Evolutionary conservation across 208 protist species (phyloP), one percentile per base, ranked within the genome.

Genomic region (Leishmania mexicana): DNA sequence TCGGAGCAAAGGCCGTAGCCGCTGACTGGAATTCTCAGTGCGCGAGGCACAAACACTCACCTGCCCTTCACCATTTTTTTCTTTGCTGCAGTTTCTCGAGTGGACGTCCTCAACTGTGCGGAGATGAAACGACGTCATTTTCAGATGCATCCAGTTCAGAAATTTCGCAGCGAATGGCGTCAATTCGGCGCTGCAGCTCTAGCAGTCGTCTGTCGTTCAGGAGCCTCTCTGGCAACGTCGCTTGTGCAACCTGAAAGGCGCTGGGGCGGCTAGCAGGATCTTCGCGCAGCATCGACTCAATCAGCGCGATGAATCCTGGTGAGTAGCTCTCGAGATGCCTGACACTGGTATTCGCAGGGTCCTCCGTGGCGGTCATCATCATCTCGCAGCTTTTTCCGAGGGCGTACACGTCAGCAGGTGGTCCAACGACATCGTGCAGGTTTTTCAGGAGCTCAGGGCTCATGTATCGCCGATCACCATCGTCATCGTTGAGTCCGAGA

Each of bases 361-460:
- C 93, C 49, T 88, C 85, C 24, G 35, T 31, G 7, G 58, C 35
- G 0, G 53, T 8, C 58, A 94, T 95, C 60, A 98, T 85, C 64
- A 94, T 88, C 42, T 94, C 92, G 47, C 95, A 92, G 51, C 84
- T 96, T n/a, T 91, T 92, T 6, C 96, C 96, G n/a, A 98, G 86
- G 0, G 95, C 87, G 85, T 96, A 98, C 31, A 98, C 88, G 76
- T 98, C 96, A 24, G 92, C 90, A 79, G 95, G 88, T 17, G 83
- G 83, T 11, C 87, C 82, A 5, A 85, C 78, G 3, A 85, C 78
- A 54, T 85, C 82, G 62, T 79, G 82, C 40, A 79, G 31, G 38
- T 76, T 81, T 21, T 79, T 73, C 51, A 98, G 83, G 42, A 93
- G 83, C 80, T 96, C 91, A 1, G 89, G 90, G 78, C 87, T 89